Evolutionary conservation across 169 alveolate species (phyloP).

Genomic region (Cryptosporidium andersoni): DNA sequence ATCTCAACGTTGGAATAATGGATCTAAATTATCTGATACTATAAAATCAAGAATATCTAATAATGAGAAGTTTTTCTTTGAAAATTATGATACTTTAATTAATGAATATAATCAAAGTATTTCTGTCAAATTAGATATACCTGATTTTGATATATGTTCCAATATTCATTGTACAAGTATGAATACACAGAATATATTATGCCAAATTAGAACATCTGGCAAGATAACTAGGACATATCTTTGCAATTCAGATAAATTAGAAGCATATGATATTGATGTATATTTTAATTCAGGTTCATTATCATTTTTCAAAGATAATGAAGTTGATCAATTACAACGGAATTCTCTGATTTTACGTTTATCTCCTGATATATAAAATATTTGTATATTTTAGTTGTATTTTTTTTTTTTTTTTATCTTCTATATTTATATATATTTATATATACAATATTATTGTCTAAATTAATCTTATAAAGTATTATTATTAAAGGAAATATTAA

Average conservation of each 20-base stretch:
- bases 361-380: no score
- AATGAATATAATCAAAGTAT: constrained; percentile 50
- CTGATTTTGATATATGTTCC: constrained; percentile 46
- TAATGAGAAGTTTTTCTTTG: constrained; percentile 17
- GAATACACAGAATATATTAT: background rate
- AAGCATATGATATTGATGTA: constrained; percentile 4
- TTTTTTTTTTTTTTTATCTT: no score
- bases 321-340: background rate
- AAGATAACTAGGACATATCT: background rate
- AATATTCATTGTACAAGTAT: background rate
- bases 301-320: constrained; percentile 33
- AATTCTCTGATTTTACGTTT: background rate
- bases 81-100: constrained; percentile 11
- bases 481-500: no score
- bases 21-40: background rate
- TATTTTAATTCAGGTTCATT: constrained; percentile 59
- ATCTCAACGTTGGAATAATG: constrained; percentile 56
- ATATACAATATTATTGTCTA: no score
- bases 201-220: constrained; percentile 23
- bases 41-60: constrained; percentile 40
- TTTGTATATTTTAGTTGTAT: no score
- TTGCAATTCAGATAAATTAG: constrained; percentile 20
- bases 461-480: no score
- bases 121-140: constrained; percentile 19
- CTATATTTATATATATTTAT: no score